Conservation (phyloP, 345 rosid genomes). For the Streptanthus diversifolius region DNA sequence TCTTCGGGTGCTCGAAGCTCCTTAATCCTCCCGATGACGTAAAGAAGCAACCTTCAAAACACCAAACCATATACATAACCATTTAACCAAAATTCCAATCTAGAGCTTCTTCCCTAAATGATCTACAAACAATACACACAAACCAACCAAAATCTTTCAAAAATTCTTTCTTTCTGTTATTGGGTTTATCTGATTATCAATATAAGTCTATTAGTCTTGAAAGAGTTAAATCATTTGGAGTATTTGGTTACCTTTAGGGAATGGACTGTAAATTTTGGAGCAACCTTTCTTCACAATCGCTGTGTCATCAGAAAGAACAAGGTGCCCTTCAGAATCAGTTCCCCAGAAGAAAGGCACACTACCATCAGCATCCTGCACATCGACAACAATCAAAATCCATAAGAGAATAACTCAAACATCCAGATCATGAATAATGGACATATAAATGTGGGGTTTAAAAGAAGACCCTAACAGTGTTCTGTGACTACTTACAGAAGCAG, state of each 20-base stretch:
- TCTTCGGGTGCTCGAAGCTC: constrained; percentile 85
- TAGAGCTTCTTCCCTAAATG: too few relatives aligned
- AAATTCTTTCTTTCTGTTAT: background rate
- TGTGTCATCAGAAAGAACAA: constrained; percentile 57
- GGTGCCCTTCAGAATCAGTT: constrained; percentile 69
- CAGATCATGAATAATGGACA: constrained; percentile 2
- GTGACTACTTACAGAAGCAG: constrained; percentile 43
- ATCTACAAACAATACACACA: background rate
- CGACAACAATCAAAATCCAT: background rate
- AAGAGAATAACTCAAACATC: background rate
- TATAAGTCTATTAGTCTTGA: too few relatives aligned
- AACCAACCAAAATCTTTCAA: background rate
- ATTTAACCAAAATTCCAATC: background rate
- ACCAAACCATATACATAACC: background rate
- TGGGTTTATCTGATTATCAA: background rate
- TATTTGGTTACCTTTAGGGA: constrained; percentile 74
- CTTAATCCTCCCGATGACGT: constrained; percentile 87
- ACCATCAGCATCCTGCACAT: constrained; percentile 76
- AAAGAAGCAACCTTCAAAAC: constrained; percentile 75
- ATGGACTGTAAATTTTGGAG: constrained; percentile 58
- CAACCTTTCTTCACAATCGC: constrained; percentile 49
- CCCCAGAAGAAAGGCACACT: constrained; percentile 93
- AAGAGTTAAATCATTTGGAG: background rate
- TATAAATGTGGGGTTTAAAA: too few relatives aligned
- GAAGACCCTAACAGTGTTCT: background rate